Conservation (phyloP, 2,329 filamentous ascomycete species). For the Verticillium klebahnii region DNA sequence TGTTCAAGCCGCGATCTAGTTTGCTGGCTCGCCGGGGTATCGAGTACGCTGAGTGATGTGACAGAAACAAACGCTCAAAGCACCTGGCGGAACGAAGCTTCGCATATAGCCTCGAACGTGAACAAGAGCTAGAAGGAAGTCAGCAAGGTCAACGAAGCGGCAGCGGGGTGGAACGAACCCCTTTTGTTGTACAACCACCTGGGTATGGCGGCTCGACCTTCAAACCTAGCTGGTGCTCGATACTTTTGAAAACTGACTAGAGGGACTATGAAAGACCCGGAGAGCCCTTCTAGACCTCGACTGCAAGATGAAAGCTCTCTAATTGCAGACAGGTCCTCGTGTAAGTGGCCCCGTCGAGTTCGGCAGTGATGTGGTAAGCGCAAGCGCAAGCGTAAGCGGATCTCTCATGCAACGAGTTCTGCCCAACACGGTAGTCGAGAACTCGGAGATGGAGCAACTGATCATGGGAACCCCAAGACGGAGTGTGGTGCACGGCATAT, state of each 20-base stretch:
- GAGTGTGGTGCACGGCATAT: conserved; percentile 5
- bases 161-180: neutral
- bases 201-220: neutral
- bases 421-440: neutral
- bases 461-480: conserved; percentile 4
- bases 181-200: neutral
- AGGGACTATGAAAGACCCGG: neutral
- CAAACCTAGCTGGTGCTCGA: neutral
- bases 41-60: neutral
- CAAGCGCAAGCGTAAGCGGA: neutral
- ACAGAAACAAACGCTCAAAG: neutral
- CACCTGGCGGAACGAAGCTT: neutral
- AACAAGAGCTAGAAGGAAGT: neutral
- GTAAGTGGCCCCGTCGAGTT: neutral
- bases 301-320: neutral
- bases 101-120: neutral
- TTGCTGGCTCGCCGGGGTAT: neutral
- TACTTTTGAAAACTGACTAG: no score
- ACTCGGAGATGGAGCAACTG: conserved; percentile 1
- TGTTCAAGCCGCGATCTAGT: neutral
- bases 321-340: neutral
- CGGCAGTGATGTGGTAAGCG: neutral
- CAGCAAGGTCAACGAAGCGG: neutral
- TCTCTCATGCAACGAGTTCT: neutral
- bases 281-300: neutral